These are phyloP conservation scores for Xylariaceae sp. DNA, from an alignment of 2,329 filamentous ascomycete genomes.

Conservation along the genomic window DNA sequence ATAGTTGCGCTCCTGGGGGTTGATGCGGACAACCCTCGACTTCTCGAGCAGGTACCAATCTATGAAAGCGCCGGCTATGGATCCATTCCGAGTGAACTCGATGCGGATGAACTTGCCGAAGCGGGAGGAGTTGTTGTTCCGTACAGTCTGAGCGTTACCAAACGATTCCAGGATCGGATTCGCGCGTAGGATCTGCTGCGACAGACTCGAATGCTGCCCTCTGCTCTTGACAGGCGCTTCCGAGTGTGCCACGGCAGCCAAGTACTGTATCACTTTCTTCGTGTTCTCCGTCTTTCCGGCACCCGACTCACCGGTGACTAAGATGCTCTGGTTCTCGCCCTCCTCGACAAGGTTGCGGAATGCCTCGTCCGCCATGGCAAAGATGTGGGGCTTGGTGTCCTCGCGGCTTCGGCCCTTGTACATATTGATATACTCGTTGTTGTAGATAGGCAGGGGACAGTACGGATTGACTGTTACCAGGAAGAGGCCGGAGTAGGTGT, in stretches of 20 bases:
- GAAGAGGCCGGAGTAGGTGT: constrained; percentile 96
- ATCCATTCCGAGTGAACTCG: constrained; percentile 80
- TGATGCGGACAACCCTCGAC: constrained; percentile 89
- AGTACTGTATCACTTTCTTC: constrained; percentile 98
- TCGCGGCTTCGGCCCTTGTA: constrained; percentile 88
- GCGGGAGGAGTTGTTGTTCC: constrained; percentile 96
- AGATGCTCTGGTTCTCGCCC: constrained; percentile 91
- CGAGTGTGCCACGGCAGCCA: constrained; percentile 85
- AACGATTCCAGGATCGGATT: constrained; percentile 98
- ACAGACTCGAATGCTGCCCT: constrained; percentile 71
- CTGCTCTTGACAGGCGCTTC: constrained; percentile 64
- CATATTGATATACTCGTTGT: constrained; percentile 95
- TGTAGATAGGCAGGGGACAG: constrained; percentile 89
- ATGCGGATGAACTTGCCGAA: constrained; percentile 99
- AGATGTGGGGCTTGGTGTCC: constrained; percentile 95
- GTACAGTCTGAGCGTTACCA: constrained; percentile 94
- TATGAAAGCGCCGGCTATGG: constrained; percentile 93
- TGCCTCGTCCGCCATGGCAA: constrained; percentile 93
- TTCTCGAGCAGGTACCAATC: constrained; percentile 99
- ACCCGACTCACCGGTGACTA: constrained; percentile 96
- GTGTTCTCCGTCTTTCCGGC: constrained; percentile 99
- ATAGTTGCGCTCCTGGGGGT: constrained; percentile 86
- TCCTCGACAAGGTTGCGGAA: constrained; percentile 95
- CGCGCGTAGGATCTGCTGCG: constrained; percentile 90
- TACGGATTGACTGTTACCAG: constrained; percentile 97